Evolutionary conservation across 805 yeast species (phyloP).

Genomic region (Schwanniomyces yamadae): DNA sequence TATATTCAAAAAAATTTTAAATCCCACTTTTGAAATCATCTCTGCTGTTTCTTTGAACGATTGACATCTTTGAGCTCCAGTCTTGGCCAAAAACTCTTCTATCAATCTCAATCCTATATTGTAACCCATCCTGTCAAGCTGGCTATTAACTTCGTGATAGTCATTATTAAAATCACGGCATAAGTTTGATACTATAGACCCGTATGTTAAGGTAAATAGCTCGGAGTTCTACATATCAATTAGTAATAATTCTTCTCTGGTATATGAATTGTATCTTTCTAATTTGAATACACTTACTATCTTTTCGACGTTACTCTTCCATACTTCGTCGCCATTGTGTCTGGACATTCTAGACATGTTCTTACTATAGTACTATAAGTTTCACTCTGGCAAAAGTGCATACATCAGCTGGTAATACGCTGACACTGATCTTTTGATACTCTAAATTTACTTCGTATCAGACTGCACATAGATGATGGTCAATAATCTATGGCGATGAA

Average conservation of each 20-base stretch:
- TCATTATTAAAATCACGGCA: conserved; percentile 80
- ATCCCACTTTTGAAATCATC: conserved; percentile 79
- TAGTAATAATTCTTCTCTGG: conserved; percentile 14
- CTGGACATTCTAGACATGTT: conserved; percentile 24
- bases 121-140: conserved; percentile 91
- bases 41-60: conserved; percentile 86
- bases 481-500: too few species aligned
- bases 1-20: conserved; percentile 83
- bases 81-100: conserved; percentile 88
- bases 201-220: conserved; percentile 90
- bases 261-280: not conserved
- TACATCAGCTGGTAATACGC: too few species aligned
- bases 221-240: conserved; percentile 69
- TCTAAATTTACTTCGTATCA: too few species aligned
- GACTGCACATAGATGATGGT: too few species aligned
- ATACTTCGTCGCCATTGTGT: conserved; percentile 76
- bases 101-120: conserved; percentile 88
- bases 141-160: conserved; percentile 75
- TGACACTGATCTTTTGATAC: too few species aligned
- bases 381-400: too few species aligned
- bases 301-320: conserved; percentile 87
- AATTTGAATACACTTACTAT: conserved; percentile 49
- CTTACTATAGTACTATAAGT: too few species aligned
- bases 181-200: conserved; percentile 87
- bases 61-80: conserved; percentile 81